Evolutionary conservation across 1,284 basidiomycete species (phyloP).

Genomic region (Trichosporon coremiiforme): DNA sequence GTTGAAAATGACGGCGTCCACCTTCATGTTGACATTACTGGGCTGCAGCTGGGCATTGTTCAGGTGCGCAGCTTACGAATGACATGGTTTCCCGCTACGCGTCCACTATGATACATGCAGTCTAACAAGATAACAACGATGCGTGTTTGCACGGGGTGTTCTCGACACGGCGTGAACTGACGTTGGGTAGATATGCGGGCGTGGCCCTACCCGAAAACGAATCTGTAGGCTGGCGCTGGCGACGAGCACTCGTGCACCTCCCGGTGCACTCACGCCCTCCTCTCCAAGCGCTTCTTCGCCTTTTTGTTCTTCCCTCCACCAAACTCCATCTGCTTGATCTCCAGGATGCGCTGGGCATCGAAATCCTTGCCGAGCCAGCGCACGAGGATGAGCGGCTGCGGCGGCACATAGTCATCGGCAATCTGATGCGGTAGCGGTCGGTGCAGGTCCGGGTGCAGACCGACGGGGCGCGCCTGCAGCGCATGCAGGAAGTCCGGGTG

Average conservation of each 20-base stretch:
- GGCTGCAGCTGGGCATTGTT: no score
- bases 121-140: not conserved
- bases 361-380: conserved; percentile 55
- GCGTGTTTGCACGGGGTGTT: not conserved
- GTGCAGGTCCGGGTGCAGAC: conserved; percentile 52
- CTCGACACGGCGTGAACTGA: not conserved
- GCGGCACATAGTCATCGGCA: conserved; percentile 28
- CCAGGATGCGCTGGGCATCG: conserved; percentile 48
- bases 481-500: conserved; percentile 52
- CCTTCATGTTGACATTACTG: no score
- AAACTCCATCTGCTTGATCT: conserved; percentile 57
- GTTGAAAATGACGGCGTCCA: no score
- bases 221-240: not conserved
- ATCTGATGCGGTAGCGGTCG: conserved; percentile 32
- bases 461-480: conserved; percentile 49
- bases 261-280: not conserved
- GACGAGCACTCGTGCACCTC: not conserved
- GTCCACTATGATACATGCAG: conserved; percentile 16
- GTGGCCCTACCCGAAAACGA: no score
- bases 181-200: not conserved
- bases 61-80: no score
- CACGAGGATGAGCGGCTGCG: conserved; percentile 50
- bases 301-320: conserved; percentile 51
- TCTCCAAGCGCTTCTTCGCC: conserved; percentile 36
- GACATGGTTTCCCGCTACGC: not conserved